Evolutionary conservation across 495 filamentous ascomycete species (phyloP).

Genomic region (Podospora tetraspora): DNA sequence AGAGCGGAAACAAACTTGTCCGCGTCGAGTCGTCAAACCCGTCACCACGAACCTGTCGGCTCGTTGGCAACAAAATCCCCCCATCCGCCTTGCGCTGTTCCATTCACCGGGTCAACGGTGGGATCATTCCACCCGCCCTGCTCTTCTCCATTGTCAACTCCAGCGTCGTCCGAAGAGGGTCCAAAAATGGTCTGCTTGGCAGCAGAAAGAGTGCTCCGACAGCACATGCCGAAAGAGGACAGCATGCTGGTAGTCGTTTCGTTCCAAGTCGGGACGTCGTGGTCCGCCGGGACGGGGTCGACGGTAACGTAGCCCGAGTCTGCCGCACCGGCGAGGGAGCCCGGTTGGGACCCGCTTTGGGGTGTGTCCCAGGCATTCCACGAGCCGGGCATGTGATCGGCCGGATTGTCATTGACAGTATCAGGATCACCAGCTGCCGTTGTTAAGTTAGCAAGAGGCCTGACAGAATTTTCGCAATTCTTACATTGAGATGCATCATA

Average conservation of each 20-base stretch:
- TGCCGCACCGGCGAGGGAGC: background rate
- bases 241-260: background rate
- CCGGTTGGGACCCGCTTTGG: background rate
- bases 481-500: background rate
- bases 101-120: background rate
- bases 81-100: background rate
- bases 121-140: background rate
- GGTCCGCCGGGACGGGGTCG: background rate
- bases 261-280: background rate
- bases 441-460: background rate
- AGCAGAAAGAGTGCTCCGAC: background rate
- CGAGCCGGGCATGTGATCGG: background rate
- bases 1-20: background rate
- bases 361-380: background rate
- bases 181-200: background rate
- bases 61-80: background rate
- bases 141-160: background rate
- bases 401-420: background rate
- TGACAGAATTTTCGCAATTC: background rate
- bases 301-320: background rate
- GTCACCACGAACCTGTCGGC: background rate
- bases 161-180: background rate
- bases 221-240: background rate
- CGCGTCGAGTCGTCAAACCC: background rate
- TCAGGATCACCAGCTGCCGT: background rate